Base-by-base conservation (phyloP, 495 filamentous ascomycete genomes). In the Hypoxylon crocopeplum region DNA sequence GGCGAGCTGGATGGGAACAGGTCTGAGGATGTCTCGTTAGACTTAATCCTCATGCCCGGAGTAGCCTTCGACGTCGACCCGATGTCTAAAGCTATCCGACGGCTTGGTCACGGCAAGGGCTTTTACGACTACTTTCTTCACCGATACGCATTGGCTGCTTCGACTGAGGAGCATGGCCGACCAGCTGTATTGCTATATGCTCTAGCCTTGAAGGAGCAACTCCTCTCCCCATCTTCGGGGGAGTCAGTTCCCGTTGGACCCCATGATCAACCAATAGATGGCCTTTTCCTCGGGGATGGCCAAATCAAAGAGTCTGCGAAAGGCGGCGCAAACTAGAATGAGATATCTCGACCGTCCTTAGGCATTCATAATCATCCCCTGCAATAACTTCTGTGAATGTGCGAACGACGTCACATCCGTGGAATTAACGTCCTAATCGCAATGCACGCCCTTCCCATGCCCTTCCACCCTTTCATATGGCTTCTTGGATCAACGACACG, bases 61-160 rank as follows among this genome's bases (percentile, higher is more conserved):
- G 89, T 98, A 72, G 94, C 90, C 7, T 98, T 98, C 70, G 93
- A 97, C 71, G 67, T 75, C 10, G 80, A 78, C 25, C 73, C 77
- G 24, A 49, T 69, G 6, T 69, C 50, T 49, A 75, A 74, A 12
- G 64, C 47, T 40, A 84, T 93, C 48, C 82, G 86, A 59, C 80
- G 94, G 68, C 78, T 97, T 8, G 94, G 94, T 7, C 95, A 98
- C 78, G 94, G 94, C 46, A 96, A 90, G 78, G 94, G 95, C 38
- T 98, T 92, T 74, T 98, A 98, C 82, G 94, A 98, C 74, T 86
- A 84, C 75, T 98, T 95, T 72, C 73, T 98, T 69, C 79, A 86
- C 53, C 83, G 85, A 64, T 95, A 92, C 74, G 76, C 75, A 61
- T 69, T 53, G 68, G 70, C 48, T 72, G 70, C 51, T 73, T 71